Conservation (phyloP, 2,329 filamentous ascomycete genomes). For the Venturia asperata region DNA sequence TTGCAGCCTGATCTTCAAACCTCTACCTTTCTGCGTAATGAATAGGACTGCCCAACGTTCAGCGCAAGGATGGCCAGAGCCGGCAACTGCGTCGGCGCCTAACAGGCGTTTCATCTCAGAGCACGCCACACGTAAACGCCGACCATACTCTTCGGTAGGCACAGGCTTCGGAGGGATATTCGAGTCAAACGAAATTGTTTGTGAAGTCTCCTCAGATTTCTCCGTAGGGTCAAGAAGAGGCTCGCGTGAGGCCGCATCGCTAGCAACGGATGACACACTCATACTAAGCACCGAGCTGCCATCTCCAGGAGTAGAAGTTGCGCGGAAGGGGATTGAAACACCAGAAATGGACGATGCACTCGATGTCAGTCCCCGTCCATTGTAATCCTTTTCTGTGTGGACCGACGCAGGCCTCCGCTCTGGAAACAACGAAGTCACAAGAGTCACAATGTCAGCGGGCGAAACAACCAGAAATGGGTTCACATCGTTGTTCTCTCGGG, state of each 20-base stretch:
- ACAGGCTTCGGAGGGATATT: slow-evolving; percentile 17
- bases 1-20: slow-evolving; percentile 62
- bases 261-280: slow-evolving; percentile 64
- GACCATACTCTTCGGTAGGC: slow-evolving; percentile 36
- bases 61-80: slow-evolving; percentile 68
- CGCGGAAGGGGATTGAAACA: slow-evolving; percentile 44
- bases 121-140: slow-evolving; percentile 56
- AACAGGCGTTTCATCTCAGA: slow-evolving; percentile 64
- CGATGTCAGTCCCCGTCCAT: slow-evolving; percentile 42
- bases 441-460: slow-evolving; percentile 68
- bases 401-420: slow-evolving; percentile 59
- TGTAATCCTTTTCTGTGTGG: slow-evolving; percentile 38
- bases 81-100: slow-evolving; percentile 57
- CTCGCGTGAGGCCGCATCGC: slow-evolving; percentile 62
- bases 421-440: slow-evolving; percentile 79
- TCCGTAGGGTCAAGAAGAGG: slow-evolving; percentile 47
- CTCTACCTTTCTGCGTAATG: slow-evolving; percentile 64
- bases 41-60: slow-evolving; percentile 80
- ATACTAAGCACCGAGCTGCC: slow-evolving; percentile 65
- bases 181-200: slow-evolving; percentile 23
- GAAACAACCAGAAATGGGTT: slow-evolving; percentile 75
- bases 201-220: slow-evolving; percentile 23
- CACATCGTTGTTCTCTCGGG: slow-evolving; percentile 69
- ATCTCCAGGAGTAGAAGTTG: slow-evolving; percentile 50
- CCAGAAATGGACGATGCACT: slow-evolving; percentile 45